Evolutionary conservation across 1,284 basidiomycete genomes (phyloP), one percentile per base, ranked within the genome.

Genomic region (Acaromyces ingoldii): DNA sequence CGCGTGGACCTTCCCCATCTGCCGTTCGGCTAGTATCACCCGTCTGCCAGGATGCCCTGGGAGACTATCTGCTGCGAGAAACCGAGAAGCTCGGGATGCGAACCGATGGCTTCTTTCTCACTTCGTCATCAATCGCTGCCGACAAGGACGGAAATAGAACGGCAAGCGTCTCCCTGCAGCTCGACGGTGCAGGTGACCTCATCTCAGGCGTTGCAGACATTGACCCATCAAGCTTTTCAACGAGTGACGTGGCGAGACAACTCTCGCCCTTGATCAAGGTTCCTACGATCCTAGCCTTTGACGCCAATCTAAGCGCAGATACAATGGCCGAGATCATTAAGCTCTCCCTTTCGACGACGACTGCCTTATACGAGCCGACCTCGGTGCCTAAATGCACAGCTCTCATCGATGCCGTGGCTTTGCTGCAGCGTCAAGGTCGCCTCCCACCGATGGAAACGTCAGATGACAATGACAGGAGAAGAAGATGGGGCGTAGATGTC

Each of bases 181-280:
- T 98, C 38, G 86, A 91, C 68, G 76, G 76, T 21, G 72, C 79
- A 9, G 91, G 91, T 0, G 82, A 84, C 49, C 80, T 98, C 9
- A 79, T 86, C 1, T 83, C 82, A 17, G 95, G 95, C 5, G 83
- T 97, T 4, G 90, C 92, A 4, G 92, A 96, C 74, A 96, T 97
- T 88, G 82, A 60, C 7, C n/a, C n/a, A n/a, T n/a, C n/a, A n/a
- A n/a, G n/a, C n/a, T n/a, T n/a, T n/a, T n/a, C n/a, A n/a, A n/a
- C n/a, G n/a, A n/a, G n/a, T n/a, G n/a, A n/a, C n/a, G n/a, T n/a
- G n/a, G 53, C 39, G 13, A 13, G 22, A 6, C 25, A 30, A 4
- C 29, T 57, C 10, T 21, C 25, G 11, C 46, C 25, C 7, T 13
- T 29, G 69, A 70, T 46, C 66, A 60, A 15, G n/a, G n/a, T n/a